Base-by-base conservation (phyloP, 176 grass and related monocot species). In the Musa acuminata region DNA sequence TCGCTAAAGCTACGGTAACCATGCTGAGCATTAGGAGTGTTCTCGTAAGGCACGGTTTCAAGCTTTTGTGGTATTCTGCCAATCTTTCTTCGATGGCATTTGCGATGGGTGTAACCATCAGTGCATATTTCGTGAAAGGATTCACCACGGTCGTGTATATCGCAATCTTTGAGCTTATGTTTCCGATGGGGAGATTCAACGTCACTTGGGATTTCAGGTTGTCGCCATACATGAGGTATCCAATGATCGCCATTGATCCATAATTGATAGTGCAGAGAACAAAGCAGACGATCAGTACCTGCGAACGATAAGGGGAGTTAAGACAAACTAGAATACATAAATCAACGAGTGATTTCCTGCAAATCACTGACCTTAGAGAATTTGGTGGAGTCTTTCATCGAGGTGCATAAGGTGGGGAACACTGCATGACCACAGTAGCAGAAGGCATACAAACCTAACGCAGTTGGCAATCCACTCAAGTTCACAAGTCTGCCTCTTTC, bases 361-460 rank as follows among this genome's bases (percentile, higher is more conserved):
- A 66, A 2, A 73, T 27, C 50, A 79, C 84, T 88, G 89, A 96
- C 93, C 58, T 79, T 81, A 9, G 87, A 82, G 60, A 96, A 96
- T 55, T 53, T 81, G 62, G 75, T 83, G 35, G 75, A 87, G 76
- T 96, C 79, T 74, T 72, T 83, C 89, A 96, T 92, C 52, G 83
- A 78, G 13, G 85, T 92, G 80, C 89, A 96, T 55, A 96, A 86
- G 78, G 88, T 90, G 12, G 93, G 93, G 8, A 96, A 92, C 76
- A 96, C 87, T 3, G 93, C 78, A 81, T 96, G 93, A 9, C 89
- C 89, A 58, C 93, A 92, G 85, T 92, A 96, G 66, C 93, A 96
- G 85, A 96, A 96, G 16, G 93, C 87, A 53, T 90, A 96, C 49
- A 96, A 65, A 78, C 93, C 92, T 81, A 88, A 67, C 35, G 93